Percentiles rank a stretch among this genome's conserved stretches.
These are phyloP conservation scores for Anisodus tanguticus DNA, from an alignment of 257 asterid species.

Conservation along the genomic window DNA sequence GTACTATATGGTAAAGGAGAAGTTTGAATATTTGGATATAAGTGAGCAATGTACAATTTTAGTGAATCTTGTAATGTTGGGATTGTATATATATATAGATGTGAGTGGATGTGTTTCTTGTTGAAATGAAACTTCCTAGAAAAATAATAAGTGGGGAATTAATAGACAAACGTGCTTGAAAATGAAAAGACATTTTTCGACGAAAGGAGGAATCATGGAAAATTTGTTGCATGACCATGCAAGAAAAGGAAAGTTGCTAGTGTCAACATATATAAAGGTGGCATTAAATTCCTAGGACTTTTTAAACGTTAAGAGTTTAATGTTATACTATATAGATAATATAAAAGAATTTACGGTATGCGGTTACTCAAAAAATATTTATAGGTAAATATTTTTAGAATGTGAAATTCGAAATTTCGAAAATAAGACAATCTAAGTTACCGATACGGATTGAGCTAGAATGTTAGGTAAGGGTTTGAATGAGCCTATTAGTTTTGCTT, in stretches of 20 bases:
- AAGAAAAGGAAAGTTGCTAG: not conserved
- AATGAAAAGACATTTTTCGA: not conserved
- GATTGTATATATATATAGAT: not conserved
- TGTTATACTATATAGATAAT: too few relatives aligned
- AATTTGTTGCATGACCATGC: not conserved
- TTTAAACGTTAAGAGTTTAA: too few relatives aligned
- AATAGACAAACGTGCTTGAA: slow-evolving; percentile 6
- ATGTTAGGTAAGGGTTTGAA: too few relatives aligned
- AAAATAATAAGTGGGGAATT: not conserved
- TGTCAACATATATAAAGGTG: not conserved
- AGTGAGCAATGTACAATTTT: not conserved
- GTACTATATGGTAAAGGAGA: not conserved
- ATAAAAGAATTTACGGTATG: too few relatives aligned
- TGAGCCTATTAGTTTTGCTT: too few relatives aligned
- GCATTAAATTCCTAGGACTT: not conserved
- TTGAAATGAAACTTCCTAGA: slow-evolving; percentile 22
- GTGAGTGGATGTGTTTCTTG: not conserved
- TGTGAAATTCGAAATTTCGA: too few relatives aligned
- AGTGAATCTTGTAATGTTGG: not conserved
- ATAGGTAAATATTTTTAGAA: too few relatives aligned
- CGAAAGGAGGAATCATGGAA: not conserved
- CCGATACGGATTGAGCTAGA: too few relatives aligned
- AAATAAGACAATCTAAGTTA: too few relatives aligned
- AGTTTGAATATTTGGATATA: not conserved
- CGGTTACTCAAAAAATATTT: too few relatives aligned